A percentile compares a stretch with the other conserved stretches of the same genome.
These are phyloP conservation scores for Boletus patriciae DNA, from an alignment of 768 basidiomycete genomes.

Conservation along the genomic window DNA sequence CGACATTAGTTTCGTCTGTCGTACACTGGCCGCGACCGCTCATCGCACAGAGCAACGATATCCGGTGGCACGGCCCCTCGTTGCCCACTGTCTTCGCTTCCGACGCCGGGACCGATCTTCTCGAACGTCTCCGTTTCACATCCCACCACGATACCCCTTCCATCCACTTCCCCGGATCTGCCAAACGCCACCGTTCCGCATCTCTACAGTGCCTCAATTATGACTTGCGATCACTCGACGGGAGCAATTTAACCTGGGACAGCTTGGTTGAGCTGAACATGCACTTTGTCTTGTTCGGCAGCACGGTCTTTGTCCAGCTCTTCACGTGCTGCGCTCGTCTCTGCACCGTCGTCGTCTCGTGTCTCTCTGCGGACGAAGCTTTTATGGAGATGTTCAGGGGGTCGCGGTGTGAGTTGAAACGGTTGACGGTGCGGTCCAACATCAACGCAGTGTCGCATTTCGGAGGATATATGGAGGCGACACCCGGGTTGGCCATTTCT, in stretches of 20 bases:
- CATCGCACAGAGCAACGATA: conserved; percentile 23
- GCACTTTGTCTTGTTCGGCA: conserved; percentile 28
- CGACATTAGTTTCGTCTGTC: not conserved
- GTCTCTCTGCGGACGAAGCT: conserved; percentile 25
- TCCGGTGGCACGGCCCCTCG: conserved; percentile 36
- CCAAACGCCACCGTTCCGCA: conserved; percentile 18
- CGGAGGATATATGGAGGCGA: conserved; percentile 19
- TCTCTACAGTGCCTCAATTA: conserved; percentile 22
- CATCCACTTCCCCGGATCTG: conserved; percentile 18
- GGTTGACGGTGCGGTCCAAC: conserved; percentile 27
- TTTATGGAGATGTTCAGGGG: conserved; percentile 26
- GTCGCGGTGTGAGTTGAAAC: conserved; percentile 26
- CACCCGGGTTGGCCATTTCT: conserved; percentile 23
- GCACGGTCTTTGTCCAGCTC: conserved; percentile 23
- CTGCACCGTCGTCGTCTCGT: conserved; percentile 22
- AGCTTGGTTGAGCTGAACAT: conserved; percentile 26
- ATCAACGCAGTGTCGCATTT: conserved; percentile 21
- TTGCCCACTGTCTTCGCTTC: conserved; percentile 20
- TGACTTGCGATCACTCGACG: conserved; percentile 25
- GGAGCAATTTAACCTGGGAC: conserved; percentile 28
- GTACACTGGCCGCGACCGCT: conserved; percentile 26
- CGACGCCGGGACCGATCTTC: not conserved
- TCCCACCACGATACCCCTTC: conserved; percentile 13
- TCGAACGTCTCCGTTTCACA: conserved; percentile 26
- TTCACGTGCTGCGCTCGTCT: conserved; percentile 24